Base-by-base conservation (phyloP, 1,139 yeast genomes). In the Pichia sp. region DNA sequence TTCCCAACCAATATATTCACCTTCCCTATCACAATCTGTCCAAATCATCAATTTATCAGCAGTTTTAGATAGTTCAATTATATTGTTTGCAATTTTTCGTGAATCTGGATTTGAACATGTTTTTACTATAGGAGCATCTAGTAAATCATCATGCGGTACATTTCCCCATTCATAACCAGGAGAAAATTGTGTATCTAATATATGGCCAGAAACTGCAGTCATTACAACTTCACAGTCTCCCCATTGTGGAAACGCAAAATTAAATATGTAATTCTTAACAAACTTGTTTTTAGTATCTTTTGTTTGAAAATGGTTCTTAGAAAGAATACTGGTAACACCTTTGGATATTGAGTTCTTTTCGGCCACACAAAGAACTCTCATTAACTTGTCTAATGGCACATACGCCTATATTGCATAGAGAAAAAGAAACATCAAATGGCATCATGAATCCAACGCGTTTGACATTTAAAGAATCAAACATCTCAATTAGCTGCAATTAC, bases 21-120 rank as follows among this genome's bases (percentile, higher is more conserved):
- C 99, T 65, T 95, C 99, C 44, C 99, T 75, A 73, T 95, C 99
- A 70, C 98, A 93, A 75, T 95, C 99, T 1, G 99, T 95, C 99
- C 99, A 95, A 11, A 95, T 89, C 86, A 88, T 87, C 56, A 95
- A 70, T 47, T 73, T 72, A 49, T 81, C 77, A 6, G 87, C 79
- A 33, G 61, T 64, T 42, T 83, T 66, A 3, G 93, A 88, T 63
- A 90, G 91, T 5, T 68, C 68, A 41, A 77, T 68, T 47, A 95
- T 88, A 64, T 93, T 93, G n/a, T 74, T 71, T 19, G 84, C 84
- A 27, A 89, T 80, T 29, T 75, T 76, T 56, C 69, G 65, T 59
- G 74, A 73, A 47, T 72, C 71, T 14, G 61, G 61, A 36, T 73
- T 72, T 19, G 69, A 68, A 22, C 77, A 69, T 14, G 62, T 66